phyloP scores from a whole-genome alignment of 352 stramenopile species.

The Phytophthora nicotianae region DNA sequence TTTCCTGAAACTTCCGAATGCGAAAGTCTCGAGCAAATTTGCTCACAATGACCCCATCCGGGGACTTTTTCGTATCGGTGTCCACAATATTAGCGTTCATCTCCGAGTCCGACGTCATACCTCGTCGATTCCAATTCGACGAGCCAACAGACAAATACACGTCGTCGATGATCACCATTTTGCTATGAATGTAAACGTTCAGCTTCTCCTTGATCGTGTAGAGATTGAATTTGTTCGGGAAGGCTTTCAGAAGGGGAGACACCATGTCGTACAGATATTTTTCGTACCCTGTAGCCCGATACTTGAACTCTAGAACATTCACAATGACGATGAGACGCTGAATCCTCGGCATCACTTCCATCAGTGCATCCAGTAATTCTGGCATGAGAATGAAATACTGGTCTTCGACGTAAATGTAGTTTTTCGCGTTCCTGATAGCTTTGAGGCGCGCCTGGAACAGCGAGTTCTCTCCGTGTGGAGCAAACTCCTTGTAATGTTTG shows the following conservation, averaged over 20 bases:
- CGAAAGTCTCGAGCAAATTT: conserved; percentile 54
- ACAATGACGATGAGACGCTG: conserved; percentile 56
- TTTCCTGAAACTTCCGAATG: conserved; percentile 64
- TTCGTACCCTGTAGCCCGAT: conserved; percentile 31
- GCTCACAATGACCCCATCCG: conserved; percentile 38
- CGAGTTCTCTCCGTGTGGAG: conserved; percentile 52
- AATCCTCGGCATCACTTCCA: conserved; percentile 50
- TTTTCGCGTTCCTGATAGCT: conserved; percentile 51
- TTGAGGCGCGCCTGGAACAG: conserved; percentile 45
- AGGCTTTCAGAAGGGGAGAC: conserved; percentile 40
- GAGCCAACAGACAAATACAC: conserved; percentile 64
- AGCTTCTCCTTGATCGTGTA: conserved; percentile 43
- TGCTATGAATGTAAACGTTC: conserved; percentile 61
- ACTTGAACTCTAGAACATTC: conserved; percentile 32
- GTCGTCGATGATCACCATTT: conserved; percentile 61
- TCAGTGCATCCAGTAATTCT: conserved; percentile 41
- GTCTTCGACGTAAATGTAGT: conserved; percentile 33
- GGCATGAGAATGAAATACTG: conserved; percentile 45
- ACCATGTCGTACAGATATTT: conserved; percentile 64
- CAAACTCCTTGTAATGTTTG: conserved; percentile 51
- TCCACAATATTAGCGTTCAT: conserved; percentile 60
- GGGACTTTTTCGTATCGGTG: conserved; percentile 20
- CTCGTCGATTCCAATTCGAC: conserved; percentile 57
- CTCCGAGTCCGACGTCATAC: conserved; percentile 57
- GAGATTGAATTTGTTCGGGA: conserved; percentile 31